Base-by-base conservation (phyloP, 2,329 filamentous ascomycete genomes). In the Aureobasidium pullulans region DNA sequence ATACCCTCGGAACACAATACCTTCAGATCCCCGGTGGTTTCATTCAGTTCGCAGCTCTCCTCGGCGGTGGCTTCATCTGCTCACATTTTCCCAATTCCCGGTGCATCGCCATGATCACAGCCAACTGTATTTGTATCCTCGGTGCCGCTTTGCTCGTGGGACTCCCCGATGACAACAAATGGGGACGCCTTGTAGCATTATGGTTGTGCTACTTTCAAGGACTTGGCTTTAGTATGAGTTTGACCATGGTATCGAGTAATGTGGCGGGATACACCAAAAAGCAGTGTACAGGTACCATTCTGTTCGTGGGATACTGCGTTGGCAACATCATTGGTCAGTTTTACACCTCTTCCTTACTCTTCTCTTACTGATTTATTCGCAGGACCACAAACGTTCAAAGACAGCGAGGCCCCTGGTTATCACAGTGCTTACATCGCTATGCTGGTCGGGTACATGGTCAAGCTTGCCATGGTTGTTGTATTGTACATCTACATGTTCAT, bases 1-100 rank as follows among this genome's bases (percentile, higher is more conserved):
- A 76, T 53, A 78, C 77, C 0, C 69, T 81, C 1, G 76, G 78
- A 4, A 79, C 79, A 0, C 80, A 83, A 61, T 82, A 83, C 61
- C 77, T 85, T 9, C 81, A 84, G 62, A 85, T 85, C 57, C 82
- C 82, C 0, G 82, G 81, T 15, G 82, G 81, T 19, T 81, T 78
- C 0, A 76, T 84, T 0, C 80, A 84, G 61, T 82, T 84, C 64
- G 64, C 81, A 0, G 77, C 80, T 0, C 71, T 83, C 0, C 67
- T 84, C 6, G 64, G 72, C 1, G 80, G 79, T 1, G 81, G 81
- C 15, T 75, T 73, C 52, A 70, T 84, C 28, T 81, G 80, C 64
- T 79, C 78, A 0, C 73, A 73, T n/a, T 83, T 71, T 64, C 80
- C 80, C 2, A 79, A 79, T 64, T 72, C 77, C 0, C 73, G 81